Conservation (phyloP, 768 basidiomycete species). For the Calocera cornea region DNA sequence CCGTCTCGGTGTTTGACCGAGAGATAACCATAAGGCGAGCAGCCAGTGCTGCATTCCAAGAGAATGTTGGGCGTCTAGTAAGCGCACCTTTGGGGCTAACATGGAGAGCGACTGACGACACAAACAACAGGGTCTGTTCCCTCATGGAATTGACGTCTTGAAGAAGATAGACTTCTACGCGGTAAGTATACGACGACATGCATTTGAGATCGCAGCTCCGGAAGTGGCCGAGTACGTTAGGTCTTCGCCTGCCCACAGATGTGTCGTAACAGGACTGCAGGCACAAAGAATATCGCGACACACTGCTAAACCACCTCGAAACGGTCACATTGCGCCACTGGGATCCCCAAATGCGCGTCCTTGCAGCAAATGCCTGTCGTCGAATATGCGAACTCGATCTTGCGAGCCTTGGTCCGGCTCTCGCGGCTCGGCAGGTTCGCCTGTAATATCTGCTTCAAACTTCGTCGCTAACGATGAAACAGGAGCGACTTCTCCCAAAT, state of each 20-base stretch:
- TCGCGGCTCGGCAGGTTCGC: slow-evolving; percentile 42
- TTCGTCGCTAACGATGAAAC: slow-evolving; percentile 10
- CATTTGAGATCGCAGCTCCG: slow-evolving; percentile 73
- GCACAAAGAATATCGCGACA: slow-evolving; percentile 58
- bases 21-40: slow-evolving; percentile 91
- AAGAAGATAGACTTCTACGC: slow-evolving; percentile 90
- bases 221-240: slow-evolving; percentile 71
- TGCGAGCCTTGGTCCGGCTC: slow-evolving; percentile 36
- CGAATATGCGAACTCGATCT: slow-evolving; percentile 53
- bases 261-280: slow-evolving; percentile 30
- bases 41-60: slow-evolving; percentile 95
- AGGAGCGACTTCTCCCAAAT: slow-evolving; percentile 48
- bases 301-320: slow-evolving; percentile 58
- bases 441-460: neutral
- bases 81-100: slow-evolving; percentile 18
- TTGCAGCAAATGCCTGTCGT: slow-evolving; percentile 63
- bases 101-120: neutral
- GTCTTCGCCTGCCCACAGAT: slow-evolving; percentile 8
- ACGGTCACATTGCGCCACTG: slow-evolving; percentile 72
- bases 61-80: slow-evolving; percentile 88
- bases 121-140: slow-evolving; percentile 58
- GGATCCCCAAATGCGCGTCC: slow-evolving; percentile 66
- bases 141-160: slow-evolving; percentile 87
- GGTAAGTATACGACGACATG: slow-evolving; percentile 69
- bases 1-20: slow-evolving; percentile 76